Conservation (phyloP, 441 rosid genomes). For the Sinapis alba region DNA sequence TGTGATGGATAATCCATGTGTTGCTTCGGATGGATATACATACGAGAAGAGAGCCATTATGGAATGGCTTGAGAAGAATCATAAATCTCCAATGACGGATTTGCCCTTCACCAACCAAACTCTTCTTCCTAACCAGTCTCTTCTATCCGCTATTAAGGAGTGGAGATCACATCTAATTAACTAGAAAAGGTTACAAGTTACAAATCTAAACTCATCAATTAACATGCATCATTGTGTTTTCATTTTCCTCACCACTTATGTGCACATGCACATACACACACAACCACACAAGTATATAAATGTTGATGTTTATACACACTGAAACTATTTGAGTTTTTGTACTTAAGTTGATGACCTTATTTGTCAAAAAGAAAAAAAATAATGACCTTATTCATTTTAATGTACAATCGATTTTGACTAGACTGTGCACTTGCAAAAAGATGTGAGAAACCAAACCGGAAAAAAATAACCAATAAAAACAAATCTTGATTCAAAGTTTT, state of each 20-base stretch:
- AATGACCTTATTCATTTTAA: background rate
- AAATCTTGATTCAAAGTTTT: conserved; percentile 2
- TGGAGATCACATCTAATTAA: conserved; percentile 51
- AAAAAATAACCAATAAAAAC: too few species aligned
- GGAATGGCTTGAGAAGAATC: conserved; percentile 67
- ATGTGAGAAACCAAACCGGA: too few species aligned
- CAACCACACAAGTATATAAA: background rate
- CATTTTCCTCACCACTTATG: background rate
- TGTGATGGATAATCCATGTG: conserved; percentile 85
- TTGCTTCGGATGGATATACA: conserved; percentile 90
- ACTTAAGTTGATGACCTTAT: background rate
- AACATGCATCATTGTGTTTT: conserved; percentile 8
- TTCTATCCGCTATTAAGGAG: conserved; percentile 70
- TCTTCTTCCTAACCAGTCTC: conserved; percentile 74
- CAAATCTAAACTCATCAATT: background rate
- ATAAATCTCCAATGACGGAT: conserved; percentile 76
- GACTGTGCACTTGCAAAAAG: too few species aligned
- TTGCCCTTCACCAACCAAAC: conserved; percentile 58
- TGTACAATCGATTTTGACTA: too few species aligned
- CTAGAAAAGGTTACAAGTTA: background rate
- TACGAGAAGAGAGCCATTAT: conserved; percentile 72
- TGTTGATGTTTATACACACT: background rate
- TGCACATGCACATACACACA: background rate
- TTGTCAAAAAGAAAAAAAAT: background rate
- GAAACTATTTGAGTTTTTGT: background rate